Evolutionary conservation across 192 early-diverging fungal species (phyloP).

Genomic region (Phycomyces nitens): DNA sequence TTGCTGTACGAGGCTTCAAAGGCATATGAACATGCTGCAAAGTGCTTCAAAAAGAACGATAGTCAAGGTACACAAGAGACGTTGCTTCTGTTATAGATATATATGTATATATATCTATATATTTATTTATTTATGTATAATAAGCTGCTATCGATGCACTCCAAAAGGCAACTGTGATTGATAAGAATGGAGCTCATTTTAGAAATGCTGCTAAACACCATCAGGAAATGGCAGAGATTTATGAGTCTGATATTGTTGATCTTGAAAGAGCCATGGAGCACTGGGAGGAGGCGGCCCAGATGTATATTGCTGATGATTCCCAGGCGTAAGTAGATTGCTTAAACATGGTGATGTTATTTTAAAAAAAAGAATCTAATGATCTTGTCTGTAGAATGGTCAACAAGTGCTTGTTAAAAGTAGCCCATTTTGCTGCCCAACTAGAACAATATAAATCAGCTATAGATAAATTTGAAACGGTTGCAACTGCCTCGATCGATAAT

Average conservation of each 20-base stretch:
- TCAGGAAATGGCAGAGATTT: conserved; percentile 52
- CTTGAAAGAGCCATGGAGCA: conserved; percentile 66
- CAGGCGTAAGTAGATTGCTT: conserved; percentile 68
- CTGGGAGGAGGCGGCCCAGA: conserved; percentile 88
- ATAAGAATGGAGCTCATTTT: conserved; percentile 83
- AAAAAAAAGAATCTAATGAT: too few species aligned
- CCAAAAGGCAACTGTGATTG: conserved; percentile 72
- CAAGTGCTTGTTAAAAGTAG: conserved; percentile 88
- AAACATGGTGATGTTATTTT: too few species aligned
- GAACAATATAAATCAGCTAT: conserved; percentile 86
- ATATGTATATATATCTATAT: not conserved
- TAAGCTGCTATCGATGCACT: conserved; percentile 64
- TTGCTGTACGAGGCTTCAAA: conserved; percentile 85
- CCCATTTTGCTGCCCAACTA: conserved; percentile 81
- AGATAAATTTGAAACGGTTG: conserved; percentile 84
- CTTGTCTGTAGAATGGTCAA: conserved; percentile 65
- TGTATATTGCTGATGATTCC: conserved; percentile 86
- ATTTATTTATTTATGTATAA: conserved; percentile 28
- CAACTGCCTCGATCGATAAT: conserved; percentile 77
- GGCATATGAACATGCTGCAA: conserved; percentile 81
- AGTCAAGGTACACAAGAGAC: conserved; percentile 51
- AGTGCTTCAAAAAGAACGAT: conserved; percentile 79
- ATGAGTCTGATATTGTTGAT: conserved; percentile 67
- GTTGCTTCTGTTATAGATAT: conserved; percentile 1
- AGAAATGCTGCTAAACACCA: conserved; percentile 33